A percentile compares a stretch with the other conserved stretches of the same genome.
These are phyloP conservation scores for Fusarium sp. DNA, from an alignment of 2,329 filamentous ascomycete species.

Conservation along the genomic window DNA sequence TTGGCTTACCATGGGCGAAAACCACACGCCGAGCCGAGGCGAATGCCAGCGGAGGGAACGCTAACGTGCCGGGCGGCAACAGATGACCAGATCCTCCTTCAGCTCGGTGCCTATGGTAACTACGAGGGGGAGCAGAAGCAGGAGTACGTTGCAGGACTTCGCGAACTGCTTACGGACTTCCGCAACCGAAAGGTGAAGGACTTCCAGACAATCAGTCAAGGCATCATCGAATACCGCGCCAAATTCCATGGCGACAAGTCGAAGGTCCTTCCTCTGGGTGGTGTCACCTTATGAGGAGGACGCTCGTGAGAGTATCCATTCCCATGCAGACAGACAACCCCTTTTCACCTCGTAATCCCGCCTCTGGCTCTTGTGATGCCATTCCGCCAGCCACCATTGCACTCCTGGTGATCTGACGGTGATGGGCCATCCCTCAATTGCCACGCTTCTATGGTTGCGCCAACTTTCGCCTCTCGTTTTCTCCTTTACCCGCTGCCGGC, in stretches of 20 bases:
- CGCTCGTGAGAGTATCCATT: neutral
- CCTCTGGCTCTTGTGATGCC: constrained; percentile 17
- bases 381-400: constrained; percentile 34
- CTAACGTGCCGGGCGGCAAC: constrained; percentile 57
- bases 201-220: constrained; percentile 73
- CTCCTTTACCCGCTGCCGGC: neutral
- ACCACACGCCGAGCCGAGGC: constrained; percentile 31
- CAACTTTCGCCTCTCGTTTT: constrained; percentile 6
- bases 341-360: constrained; percentile 26
- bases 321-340: constrained; percentile 10
- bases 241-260: constrained; percentile 72
- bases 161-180: constrained; percentile 68
- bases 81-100: constrained; percentile 80
- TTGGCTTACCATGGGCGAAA: constrained; percentile 27
- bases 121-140: constrained; percentile 70
- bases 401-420: constrained; percentile 17
- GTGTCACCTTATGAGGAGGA: constrained; percentile 52
- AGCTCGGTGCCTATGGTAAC: constrained; percentile 74
- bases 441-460: neutral
- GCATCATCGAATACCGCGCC: constrained; percentile 74
- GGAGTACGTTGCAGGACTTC: constrained; percentile 71
- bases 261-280: constrained; percentile 69
- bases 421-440: neutral
- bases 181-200: constrained; percentile 70
- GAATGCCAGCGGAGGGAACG: constrained; percentile 51